These are phyloP conservation scores for Penicillium crystallinum DNA, from an alignment of 495 filamentous ascomycete species.

Conservation along the genomic window DNA sequence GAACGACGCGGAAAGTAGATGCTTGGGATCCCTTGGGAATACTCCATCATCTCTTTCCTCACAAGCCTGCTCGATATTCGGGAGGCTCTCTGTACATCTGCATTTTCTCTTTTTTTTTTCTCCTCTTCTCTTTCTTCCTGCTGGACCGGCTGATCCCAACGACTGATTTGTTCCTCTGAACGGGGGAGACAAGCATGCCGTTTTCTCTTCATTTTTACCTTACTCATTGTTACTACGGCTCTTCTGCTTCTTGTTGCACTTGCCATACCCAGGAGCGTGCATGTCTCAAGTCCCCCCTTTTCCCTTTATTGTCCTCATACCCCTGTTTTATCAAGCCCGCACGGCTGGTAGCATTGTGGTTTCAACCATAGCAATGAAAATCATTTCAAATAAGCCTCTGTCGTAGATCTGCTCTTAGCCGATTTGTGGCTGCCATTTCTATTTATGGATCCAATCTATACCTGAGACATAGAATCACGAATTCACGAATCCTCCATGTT, in stretches of 20 bases:
- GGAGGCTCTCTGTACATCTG: conserved; percentile 16
- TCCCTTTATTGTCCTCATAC: conserved; percentile 12
- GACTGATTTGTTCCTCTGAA: background rate
- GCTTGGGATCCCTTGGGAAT: conserved; percentile 20
- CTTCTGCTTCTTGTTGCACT: conserved; percentile 13
- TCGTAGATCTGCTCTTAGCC: background rate
- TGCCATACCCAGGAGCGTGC: conserved; percentile 20
- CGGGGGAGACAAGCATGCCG: background rate
- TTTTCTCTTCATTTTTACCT: background rate
- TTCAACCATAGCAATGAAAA: conserved; percentile 14
- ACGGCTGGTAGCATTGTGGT: conserved; percentile 19
- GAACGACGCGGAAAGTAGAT: conserved; percentile 25
- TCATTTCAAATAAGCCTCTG: background rate
- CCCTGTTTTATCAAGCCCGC: conserved; percentile 17
- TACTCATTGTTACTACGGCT: background rate
- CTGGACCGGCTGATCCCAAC: conserved; percentile 1
- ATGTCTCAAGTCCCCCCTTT: conserved; percentile 22
- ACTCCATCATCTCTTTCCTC: conserved; percentile 19
- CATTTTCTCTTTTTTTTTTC: background rate
- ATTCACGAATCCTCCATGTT: too few species aligned
- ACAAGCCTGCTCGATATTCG: conserved; percentile 3
- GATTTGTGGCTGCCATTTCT: too few species aligned
- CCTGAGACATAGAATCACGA: too few species aligned
- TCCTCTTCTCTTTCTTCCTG: background rate
- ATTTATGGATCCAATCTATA: too few species aligned